Conservation (phyloP, 78 protist species). For the Emiliania huxleyi region DNA sequence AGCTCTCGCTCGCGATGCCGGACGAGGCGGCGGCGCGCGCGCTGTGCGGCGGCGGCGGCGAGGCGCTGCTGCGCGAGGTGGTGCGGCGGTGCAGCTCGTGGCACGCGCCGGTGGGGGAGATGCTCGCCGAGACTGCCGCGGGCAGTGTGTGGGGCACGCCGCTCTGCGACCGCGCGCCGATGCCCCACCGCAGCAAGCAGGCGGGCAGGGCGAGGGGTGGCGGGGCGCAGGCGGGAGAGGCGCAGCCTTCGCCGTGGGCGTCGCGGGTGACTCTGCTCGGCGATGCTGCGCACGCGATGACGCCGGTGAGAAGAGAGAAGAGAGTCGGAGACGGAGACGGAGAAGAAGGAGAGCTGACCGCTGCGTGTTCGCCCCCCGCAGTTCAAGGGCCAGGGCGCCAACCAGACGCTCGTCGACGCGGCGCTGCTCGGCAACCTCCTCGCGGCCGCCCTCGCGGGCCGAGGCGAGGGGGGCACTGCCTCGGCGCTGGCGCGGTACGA, state of each 20-base stretch:
- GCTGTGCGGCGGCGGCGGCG: background rate
- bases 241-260: background rate
- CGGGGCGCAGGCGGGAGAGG: background rate
- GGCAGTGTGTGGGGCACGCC: background rate
- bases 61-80: background rate
- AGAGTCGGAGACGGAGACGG: no score
- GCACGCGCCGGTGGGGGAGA: slow-evolving; percentile 7
- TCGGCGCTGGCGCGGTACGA: background rate
- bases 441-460: background rate
- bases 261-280: slow-evolving; percentile 1
- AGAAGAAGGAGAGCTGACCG: no score
- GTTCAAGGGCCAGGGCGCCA: slow-evolving; percentile 23
- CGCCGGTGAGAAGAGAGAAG: no score
- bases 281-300: slow-evolving; percentile 14
- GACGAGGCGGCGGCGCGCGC: background rate
- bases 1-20: background rate
- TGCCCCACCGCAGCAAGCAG: background rate
- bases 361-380: no score
- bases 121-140: background rate
- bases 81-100: background rate
- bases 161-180: background rate
- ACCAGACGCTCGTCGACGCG: background rate
- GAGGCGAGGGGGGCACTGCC: background rate
- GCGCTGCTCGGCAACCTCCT: background rate
- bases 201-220: background rate